phyloP scores from a whole-genome alignment of 169 alveolate species.

The Plasmodium coatneyi region DNA sequence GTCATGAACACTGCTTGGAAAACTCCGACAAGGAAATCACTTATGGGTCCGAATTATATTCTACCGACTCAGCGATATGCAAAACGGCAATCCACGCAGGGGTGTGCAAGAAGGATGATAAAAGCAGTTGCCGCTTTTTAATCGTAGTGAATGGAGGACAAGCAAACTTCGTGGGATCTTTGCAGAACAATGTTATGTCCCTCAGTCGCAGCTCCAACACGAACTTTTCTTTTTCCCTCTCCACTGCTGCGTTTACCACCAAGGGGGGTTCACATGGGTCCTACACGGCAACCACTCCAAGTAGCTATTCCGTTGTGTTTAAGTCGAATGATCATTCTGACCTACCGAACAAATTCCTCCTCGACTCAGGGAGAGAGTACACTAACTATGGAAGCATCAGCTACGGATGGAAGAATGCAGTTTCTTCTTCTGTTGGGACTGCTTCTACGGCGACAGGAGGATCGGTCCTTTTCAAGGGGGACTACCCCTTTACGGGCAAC shows the following conservation, averaged over 20 bases:
- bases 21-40: neutral
- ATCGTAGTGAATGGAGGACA: neutral
- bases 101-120: neutral
- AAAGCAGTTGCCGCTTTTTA: constrained; percentile 28
- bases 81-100: constrained; percentile 69
- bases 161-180: constrained; percentile 23
- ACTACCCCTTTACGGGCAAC: neutral
- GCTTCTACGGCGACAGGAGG: neutral
- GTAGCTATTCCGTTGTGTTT: constrained; percentile 65
- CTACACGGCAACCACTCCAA: neutral
- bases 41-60: constrained; percentile 60
- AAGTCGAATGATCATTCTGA: constrained; percentile 13
- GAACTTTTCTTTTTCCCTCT: constrained; percentile 22
- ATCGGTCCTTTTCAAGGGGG: neutral
- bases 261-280: neutral
- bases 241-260: neutral
- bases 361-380: constrained; percentile 49
- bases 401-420: constrained; percentile 53
- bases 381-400: constrained; percentile 17
- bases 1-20: constrained; percentile 68
- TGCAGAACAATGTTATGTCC: constrained; percentile 48
- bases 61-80: constrained; percentile 37
- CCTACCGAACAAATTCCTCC: constrained; percentile 27
- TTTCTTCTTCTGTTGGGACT: neutral
- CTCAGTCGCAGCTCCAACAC: constrained; percentile 4